Evolutionary conservation across 192 early-diverging fungal genomes (phyloP).

Genomic region (Jimgerdemannia flammicorona): DNA sequence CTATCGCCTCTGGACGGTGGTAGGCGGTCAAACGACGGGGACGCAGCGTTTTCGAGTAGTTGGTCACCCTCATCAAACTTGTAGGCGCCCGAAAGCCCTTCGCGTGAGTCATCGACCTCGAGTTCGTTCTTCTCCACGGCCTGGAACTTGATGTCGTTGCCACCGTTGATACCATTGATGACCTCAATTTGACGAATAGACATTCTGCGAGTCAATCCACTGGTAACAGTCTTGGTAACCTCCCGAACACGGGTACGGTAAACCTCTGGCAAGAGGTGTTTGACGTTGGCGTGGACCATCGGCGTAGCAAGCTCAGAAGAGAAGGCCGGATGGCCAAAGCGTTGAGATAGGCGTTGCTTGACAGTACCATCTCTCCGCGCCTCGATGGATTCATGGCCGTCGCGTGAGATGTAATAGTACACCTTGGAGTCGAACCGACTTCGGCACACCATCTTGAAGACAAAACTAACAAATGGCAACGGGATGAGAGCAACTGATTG

Average conservation of each 20-base stretch:
- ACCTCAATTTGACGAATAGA: conserved; percentile 21
- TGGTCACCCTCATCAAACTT: conserved; percentile 23
- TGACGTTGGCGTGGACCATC: conserved; percentile 62
- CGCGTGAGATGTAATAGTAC: conserved; percentile 46
- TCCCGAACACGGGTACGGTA: conserved; percentile 42
- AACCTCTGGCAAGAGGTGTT: conserved; percentile 59
- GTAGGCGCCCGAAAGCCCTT: conserved; percentile 24
- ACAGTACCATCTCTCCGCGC: conserved; percentile 4
- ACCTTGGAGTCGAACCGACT: conserved; percentile 46
- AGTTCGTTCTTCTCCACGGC: conserved; percentile 27
- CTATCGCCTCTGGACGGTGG: neutral
- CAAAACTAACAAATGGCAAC: conserved; percentile 54
- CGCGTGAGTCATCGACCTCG: conserved; percentile 27
- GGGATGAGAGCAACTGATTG: conserved; percentile 51
- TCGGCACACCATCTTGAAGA: conserved; percentile 45
- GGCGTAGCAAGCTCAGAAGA: conserved; percentile 58
- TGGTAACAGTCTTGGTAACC: conserved; percentile 14
- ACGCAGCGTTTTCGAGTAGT: neutral
- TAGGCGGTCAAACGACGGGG: neutral
- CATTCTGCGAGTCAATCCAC: conserved; percentile 23
- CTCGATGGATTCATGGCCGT: conserved; percentile 25
- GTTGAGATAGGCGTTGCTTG: conserved; percentile 34
- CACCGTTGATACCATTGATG: conserved; percentile 10
- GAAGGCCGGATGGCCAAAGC: conserved; percentile 67
- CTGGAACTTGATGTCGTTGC: conserved; percentile 25